Base-by-base conservation (phyloP, 352 stramenopile genomes). In the Globisporangium camurandrum region DNA sequence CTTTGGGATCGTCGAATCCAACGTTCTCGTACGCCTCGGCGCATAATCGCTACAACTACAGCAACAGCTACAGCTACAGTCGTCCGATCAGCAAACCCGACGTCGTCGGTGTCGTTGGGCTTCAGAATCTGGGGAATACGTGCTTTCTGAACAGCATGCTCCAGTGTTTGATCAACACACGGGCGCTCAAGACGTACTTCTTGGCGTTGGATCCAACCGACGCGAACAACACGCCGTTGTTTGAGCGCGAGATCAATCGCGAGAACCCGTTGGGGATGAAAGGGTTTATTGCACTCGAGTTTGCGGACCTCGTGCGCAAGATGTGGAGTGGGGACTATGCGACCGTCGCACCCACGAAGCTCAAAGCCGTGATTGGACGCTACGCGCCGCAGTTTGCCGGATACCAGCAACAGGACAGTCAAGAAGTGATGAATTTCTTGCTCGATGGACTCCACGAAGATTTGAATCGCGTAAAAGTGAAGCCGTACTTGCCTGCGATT, bases 201-300 rank as follows among this genome's bases (percentile, higher is more conserved):
- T 59, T 97, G 0, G 63, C 58, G 43, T 71, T 72, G 20, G 63
- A 96, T 43, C 74, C 87, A n/a, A n/a, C n/a, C n/a, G n/a, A n/a
- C n/a, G 50, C 71, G 1, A 78, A 62, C 2, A 61, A 62, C 3
- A 51, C 47, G 9, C 49, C 48, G 16, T 51, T 61, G 27, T 86
- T 87, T 49, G 51, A 70, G 23, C 67, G 69, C 12, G 83, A 98
- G 55, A 80, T 99, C 39, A 99, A 99, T 59, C 66, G 75, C 52
- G 67, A 90, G 19, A 99, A 99, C 59, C 95, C 96, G 19, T 75
- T 99, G 3, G 83, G 80, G 3, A 89, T 92, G 77, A 88, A 94
- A 33, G 96, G 96, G 9, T 82, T 86, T 51, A 93, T 99, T 54
- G 95, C 96, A 2, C 75, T 75, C n/a, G 88, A 96, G n/a, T 99